Conservation (phyloP, 148 eudicot species). For the Polygonum aviculare region DNA sequence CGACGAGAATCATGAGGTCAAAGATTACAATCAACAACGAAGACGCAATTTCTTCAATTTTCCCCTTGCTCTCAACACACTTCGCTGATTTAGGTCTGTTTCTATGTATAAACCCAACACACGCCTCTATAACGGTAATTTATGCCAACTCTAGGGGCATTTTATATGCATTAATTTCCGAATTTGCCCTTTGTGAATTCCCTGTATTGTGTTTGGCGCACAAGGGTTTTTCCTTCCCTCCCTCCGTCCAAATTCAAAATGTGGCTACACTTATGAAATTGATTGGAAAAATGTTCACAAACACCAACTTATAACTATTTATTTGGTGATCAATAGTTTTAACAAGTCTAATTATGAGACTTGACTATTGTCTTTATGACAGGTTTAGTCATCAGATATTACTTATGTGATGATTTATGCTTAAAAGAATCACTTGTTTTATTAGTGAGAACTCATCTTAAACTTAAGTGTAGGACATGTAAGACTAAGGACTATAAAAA, state of each 20-base stretch:
- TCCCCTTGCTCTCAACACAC: neutral
- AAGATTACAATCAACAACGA: neutral
- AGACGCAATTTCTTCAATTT: neutral
- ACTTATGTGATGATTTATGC: too few relatives aligned
- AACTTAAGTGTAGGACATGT: too few relatives aligned
- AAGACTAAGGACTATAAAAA: too few relatives aligned
- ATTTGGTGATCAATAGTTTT: too few relatives aligned
- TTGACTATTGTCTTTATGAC: too few relatives aligned
- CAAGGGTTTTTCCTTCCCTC: neutral
- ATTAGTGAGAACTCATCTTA: too few relatives aligned
- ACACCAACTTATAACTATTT: too few relatives aligned
- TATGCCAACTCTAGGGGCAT: neutral
- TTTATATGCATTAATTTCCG: neutral
- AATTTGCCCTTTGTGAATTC: neutral
- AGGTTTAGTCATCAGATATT: too few relatives aligned
- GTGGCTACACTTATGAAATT: neutral
- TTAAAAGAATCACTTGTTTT: too few relatives aligned
- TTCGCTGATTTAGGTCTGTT: neutral
- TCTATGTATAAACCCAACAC: neutral
- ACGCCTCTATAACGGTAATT: neutral
- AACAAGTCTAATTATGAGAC: too few relatives aligned
- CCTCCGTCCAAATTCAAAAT: neutral
- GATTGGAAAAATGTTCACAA: too few relatives aligned
- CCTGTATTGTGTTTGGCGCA: neutral
- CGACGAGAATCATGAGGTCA: neutral